These are phyloP conservation scores for Dothistroma septosporum DNA, from an alignment of 2,329 filamentous ascomycete genomes.

Conservation along the genomic window DNA sequence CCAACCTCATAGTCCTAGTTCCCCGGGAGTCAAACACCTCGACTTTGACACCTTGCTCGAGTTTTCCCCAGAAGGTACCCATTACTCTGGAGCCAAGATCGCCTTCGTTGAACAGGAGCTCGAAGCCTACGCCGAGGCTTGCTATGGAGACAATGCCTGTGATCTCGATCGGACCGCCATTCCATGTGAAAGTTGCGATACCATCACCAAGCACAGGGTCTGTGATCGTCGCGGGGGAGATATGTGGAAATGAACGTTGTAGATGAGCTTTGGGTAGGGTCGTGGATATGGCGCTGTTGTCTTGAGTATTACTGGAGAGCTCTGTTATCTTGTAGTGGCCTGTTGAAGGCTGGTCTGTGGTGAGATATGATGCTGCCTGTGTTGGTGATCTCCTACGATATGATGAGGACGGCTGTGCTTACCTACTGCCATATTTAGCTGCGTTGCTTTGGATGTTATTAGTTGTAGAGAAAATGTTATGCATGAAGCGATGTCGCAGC, in stretches of 20 bases:
- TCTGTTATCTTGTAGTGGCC: constrained; percentile 1
- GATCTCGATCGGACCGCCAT: constrained; percentile 3
- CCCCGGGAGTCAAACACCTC: background rate
- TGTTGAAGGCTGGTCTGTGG: background rate
- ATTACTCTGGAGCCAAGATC: background rate
- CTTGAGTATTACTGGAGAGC: background rate
- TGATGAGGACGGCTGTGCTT: background rate
- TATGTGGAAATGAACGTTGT: background rate
- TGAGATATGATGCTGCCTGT: background rate
- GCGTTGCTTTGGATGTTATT: background rate
- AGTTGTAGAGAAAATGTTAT: background rate
- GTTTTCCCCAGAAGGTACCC: background rate
- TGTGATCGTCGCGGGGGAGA: background rate
- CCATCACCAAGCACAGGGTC: background rate
- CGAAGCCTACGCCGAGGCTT: background rate
- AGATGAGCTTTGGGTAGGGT: background rate
- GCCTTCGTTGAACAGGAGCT: constrained; percentile 5
- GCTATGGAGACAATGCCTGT: background rate
- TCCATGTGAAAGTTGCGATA: background rate
- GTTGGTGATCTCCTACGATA: background rate
- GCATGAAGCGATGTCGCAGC: background rate
- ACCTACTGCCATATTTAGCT: background rate
- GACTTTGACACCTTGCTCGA: background rate
- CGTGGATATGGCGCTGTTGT: background rate
- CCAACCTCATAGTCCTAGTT: background rate